Base-by-base conservation (phyloP, 345 rosid species). In the Salix koriyanagi region DNA sequence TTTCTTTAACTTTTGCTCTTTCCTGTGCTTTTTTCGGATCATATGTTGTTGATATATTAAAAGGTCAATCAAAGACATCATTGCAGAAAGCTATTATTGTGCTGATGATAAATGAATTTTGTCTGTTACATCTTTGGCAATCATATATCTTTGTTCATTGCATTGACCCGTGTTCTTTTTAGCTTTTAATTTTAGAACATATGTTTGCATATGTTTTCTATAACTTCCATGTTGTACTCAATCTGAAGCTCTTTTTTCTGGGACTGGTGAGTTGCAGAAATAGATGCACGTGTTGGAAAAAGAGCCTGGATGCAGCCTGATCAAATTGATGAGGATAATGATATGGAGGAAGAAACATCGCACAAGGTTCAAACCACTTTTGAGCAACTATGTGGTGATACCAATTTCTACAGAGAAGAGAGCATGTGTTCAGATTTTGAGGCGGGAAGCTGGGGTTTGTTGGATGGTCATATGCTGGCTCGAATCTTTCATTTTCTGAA, bases 401-500 rank as follows among this genome's bases (percentile, higher is more conserved):
- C 84, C 80, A 72, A 83, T 82, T 92, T 91, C 84, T 76, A 37
- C 73, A 79, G 71, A 25, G 89, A 87, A 79, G 87, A 83, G 76
- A 85, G 65, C 77, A 73, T 81, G 42, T 81, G 83, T 84, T 69
- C 80, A 34, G 84, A 81, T 75, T 72, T 80, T 14, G 78, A 80
- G 74, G 78, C 75, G 77, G 88, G 88, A 30, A 85, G 79, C 82
- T 96, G 97, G 97, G 98, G 89, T 79, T 86, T 92, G 77, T 81
- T 96, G 86, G 92, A 94, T 77, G 92, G 98, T 73, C 86, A 78
- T 79, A 76, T 86, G 58, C 81, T 96, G 82, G 93, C 97, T 80
- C 88, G 94, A 65, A 87, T 94, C 73, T 96, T 90, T 80, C 97
- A 96, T 88, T 87, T 87, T 79, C 80, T 96, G 88, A 90, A 92